These are phyloP conservation scores for Phaeosphaeria sp. DNA, from an alignment of 2,329 filamentous ascomycete genomes.

Conservation along the genomic window DNA sequence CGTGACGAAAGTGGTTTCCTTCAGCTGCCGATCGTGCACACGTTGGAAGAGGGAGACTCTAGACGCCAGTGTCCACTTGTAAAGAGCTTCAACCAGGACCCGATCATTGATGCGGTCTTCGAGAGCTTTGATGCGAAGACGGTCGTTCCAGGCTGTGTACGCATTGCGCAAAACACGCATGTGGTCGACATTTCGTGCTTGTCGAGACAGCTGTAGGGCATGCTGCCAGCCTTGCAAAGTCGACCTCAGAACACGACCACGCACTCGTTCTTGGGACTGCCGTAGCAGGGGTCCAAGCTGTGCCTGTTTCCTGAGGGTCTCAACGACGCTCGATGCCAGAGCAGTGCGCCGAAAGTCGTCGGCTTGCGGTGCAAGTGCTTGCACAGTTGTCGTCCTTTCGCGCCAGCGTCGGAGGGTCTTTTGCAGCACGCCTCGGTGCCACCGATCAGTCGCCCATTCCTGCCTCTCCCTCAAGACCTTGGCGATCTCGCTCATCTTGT, in stretches of 20 bases:
- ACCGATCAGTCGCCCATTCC: constrained; percentile 25
- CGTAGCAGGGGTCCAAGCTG: constrained; percentile 53
- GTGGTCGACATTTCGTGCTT: constrained; percentile 60
- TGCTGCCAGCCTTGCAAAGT: constrained; percentile 60
- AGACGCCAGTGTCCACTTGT: constrained; percentile 66
- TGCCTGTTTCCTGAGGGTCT: constrained; percentile 45
- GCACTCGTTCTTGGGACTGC: constrained; percentile 53
- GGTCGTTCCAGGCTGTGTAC: constrained; percentile 69
- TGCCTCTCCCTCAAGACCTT: constrained; percentile 36
- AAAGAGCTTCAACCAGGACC: constrained; percentile 62
- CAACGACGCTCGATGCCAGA: constrained; percentile 31
- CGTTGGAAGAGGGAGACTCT: constrained; percentile 51
- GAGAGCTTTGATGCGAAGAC: constrained; percentile 61
- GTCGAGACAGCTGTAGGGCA: constrained; percentile 49
- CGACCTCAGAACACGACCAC: constrained; percentile 54
- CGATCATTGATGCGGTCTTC: constrained; percentile 62
- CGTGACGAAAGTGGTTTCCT: constrained; percentile 30
- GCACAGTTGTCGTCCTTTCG: constrained; percentile 19
- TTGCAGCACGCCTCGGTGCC: constrained; percentile 31
- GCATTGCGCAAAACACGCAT: constrained; percentile 63
- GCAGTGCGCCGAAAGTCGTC: constrained; percentile 38
- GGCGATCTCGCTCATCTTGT: constrained; percentile 35
- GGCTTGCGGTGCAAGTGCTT: constrained; percentile 44
- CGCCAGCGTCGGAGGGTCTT: constrained; percentile 34
- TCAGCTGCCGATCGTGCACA: constrained; percentile 41